Percentiles rank a stretch among this genome's conserved stretches.
phyloP scores from a whole-genome alignment of 495 filamentous ascomycete genomes.

The Wilcoxina mikolae region DNA sequence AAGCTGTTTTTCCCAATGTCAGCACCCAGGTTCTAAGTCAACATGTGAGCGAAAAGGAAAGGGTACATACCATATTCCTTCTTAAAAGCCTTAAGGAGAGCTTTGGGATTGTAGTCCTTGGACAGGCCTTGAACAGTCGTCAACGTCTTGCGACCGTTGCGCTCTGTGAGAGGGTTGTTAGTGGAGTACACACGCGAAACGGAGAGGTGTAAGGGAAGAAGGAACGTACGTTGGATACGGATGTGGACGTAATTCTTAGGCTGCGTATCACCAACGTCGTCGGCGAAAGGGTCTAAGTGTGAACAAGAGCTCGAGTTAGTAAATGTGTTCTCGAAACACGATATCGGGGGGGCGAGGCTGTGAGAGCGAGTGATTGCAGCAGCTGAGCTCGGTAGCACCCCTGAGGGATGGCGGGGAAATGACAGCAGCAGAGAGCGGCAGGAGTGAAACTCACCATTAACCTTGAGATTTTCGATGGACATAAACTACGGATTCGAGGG shows the following conservation, averaged over 20 bases:
- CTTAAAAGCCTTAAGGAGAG: conserved; percentile 99
- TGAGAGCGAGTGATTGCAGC: too few species aligned
- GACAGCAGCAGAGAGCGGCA: conserved; percentile 6
- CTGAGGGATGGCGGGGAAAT: too few species aligned
- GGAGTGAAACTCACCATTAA: conserved; percentile 64
- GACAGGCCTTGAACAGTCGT: conserved; percentile 97
- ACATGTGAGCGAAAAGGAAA: background rate
- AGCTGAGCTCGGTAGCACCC: too few species aligned
- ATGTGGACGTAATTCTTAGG: conserved; percentile 99
- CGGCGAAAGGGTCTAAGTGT: conserved; percentile 99
- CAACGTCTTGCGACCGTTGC: conserved; percentile 99
- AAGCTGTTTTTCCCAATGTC: conserved; percentile 43
- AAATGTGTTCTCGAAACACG: background rate
- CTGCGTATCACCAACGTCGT: conserved; percentile 98
- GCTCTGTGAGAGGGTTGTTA: conserved; percentile 46
- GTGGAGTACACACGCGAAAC: background rate
- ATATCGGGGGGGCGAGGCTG: too few species aligned
- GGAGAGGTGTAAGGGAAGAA: conserved; percentile 12
- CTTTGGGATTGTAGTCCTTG: conserved; percentile 97
- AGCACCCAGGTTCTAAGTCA: background rate
- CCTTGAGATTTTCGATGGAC: conserved; percentile 99
- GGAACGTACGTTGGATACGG: conserved; percentile 88
- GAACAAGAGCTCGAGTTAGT: too few species aligned
- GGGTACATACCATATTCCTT: conserved; percentile 81
- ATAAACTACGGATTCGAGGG: conserved; percentile 52